Evolutionary conservation across 495 filamentous ascomycete species (phyloP), one percentile per base, ranked within the genome.

Genomic region (Podospora pseudopauciseta): DNA sequence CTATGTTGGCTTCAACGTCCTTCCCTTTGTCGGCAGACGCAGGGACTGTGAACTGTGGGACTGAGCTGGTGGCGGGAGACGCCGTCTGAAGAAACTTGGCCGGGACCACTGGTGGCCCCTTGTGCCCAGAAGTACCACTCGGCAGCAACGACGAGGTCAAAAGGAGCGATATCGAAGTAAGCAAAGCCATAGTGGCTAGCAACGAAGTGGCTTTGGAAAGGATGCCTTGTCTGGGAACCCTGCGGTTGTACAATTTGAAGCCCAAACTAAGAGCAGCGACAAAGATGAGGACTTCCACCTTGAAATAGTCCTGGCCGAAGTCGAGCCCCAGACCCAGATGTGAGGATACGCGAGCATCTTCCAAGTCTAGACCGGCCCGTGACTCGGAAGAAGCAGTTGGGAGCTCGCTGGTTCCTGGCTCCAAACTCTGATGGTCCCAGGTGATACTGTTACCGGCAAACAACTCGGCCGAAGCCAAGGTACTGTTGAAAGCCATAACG

Each of bases 1-100:
- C 71, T 73, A 94, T 85, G 72, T 92, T 91, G 49, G 92, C 89
- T 28, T 92, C 77, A 44, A 92, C 68, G 19, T 82, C 79, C 20
- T 77, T 83, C 54, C 90, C 90, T 49, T 77, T 65, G 67, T 88
- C 85, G 7, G 84, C 86, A 53, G 75, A 73, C 16, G 86, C 79
- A 7, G 90, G 88, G 7, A 91, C 66, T 0, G 76, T 78, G 60
- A 74, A 77, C 23, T 28, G 39, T 69, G 64, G n/a, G 75, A 72
- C 1, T 49, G 23, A n/a, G 20, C 56, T 27, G 19, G 56, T 58
- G 56, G n/a, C 26, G 56, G 56, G 20, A 20, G 56, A 20, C 23
- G 56, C 23, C 23, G 56, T 58, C 23, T 49, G 39, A 49, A 49
- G 9, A 11, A 20, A 20, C 19, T 58, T 58, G 56, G 56, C 56